Evolutionary conservation across 192 early-diverging fungal species (phyloP).

Genomic region (Phycomyces nitens): DNA sequence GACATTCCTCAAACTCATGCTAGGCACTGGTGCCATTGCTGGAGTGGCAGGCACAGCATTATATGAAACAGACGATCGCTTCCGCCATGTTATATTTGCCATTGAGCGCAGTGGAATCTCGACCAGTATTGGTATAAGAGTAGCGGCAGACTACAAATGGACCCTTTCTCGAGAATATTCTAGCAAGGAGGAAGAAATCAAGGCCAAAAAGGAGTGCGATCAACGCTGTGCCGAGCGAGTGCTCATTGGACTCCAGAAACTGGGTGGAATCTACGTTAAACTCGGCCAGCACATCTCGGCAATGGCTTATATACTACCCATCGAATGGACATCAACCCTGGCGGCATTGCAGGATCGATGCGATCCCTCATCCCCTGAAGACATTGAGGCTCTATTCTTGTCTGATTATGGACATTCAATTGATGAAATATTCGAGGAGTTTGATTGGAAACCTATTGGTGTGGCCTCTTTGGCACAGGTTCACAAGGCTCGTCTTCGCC

Average conservation of each 20-base stretch:
- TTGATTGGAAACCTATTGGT: constrained; percentile 81
- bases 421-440: constrained; percentile 66
- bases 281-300: constrained; percentile 81
- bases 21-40: constrained; percentile 1
- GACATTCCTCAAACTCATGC: not conserved
- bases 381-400: constrained; percentile 65
- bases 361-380: constrained; percentile 68
- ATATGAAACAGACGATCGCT: constrained; percentile 25
- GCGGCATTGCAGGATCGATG: constrained; percentile 80
- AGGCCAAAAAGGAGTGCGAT: constrained; percentile 55
- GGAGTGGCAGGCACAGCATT: constrained; percentile 1
- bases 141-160: constrained; percentile 57
- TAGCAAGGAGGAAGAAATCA: constrained; percentile 28
- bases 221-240: constrained; percentile 60
- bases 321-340: constrained; percentile 85
- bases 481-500: constrained; percentile 66
- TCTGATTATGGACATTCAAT: constrained; percentile 66
- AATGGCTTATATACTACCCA: constrained; percentile 79
- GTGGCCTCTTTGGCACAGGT: constrained; percentile 93
- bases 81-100: constrained; percentile 32
- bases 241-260: constrained; percentile 53
- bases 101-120: constrained; percentile 37
- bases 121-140: constrained; percentile 32
- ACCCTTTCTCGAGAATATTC: constrained; percentile 23
- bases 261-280: constrained; percentile 89